These are phyloP conservation scores for Hirschioporus abietinus DNA, from an alignment of 768 basidiomycete species.

Conservation along the genomic window DNA sequence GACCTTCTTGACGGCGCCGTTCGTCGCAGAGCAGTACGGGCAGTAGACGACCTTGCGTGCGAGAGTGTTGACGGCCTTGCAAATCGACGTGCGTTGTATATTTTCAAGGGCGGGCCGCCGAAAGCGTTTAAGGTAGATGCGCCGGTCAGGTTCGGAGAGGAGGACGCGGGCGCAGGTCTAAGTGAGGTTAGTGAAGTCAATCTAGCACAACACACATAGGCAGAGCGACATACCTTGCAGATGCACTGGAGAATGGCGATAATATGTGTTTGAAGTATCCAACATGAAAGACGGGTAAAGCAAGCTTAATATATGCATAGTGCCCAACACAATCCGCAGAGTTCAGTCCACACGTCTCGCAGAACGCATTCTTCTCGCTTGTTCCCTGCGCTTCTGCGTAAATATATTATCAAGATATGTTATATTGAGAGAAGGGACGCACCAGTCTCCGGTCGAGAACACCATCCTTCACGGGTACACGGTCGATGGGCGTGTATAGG, in stretches of 20 bases:
- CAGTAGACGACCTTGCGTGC: conserved; percentile 91
- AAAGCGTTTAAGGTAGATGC: conserved; percentile 82
- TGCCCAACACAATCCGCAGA: conserved; percentile 96
- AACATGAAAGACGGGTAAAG: conserved; percentile 96
- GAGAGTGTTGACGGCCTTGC: conserved; percentile 78
- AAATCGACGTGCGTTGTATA: conserved; percentile 75
- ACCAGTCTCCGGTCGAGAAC: conserved; percentile 91
- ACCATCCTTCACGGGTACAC: conserved; percentile 85
- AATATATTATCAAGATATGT: background rate
- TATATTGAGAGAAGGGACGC: conserved; percentile 24
- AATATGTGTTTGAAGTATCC: conserved; percentile 97
- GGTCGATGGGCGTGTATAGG: conserved; percentile 79
- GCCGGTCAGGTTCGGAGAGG: conserved; percentile 81
- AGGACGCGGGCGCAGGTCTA: conserved; percentile 90
- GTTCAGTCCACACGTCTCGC: conserved; percentile 90
- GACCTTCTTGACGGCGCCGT: conserved; percentile 94
- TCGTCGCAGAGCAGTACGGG: conserved; percentile 87
- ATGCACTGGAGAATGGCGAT: conserved; percentile 92
- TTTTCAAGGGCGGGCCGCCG: conserved; percentile 91
- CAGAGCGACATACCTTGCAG: conserved; percentile 74
- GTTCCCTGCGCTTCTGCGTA: conserved; percentile 72
- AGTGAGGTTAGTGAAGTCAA: too few relatives aligned
- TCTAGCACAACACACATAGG: conserved; percentile 7
- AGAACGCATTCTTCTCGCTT: conserved; percentile 86
- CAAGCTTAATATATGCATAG: conserved; percentile 97